Evolutionary conservation across 768 basidiomycete genomes (phyloP).

Genomic region (Postia placenta): DNA sequence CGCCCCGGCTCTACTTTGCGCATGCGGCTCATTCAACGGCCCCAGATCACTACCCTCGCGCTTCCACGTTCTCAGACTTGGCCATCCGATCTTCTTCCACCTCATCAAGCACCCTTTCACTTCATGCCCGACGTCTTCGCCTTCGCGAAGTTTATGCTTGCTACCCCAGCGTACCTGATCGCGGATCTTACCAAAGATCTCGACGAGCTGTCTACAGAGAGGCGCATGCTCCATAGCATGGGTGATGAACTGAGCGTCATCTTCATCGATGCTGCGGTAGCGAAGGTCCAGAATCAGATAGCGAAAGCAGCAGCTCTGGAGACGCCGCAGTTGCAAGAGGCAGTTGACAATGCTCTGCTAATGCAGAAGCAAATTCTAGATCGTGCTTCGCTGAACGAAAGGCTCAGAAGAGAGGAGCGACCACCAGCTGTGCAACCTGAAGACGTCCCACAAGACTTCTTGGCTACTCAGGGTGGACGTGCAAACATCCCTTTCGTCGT

Average conservation of each 20-base stretch:
- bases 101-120: conserved; percentile 92
- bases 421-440: conserved; percentile 10
- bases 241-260: conserved; percentile 71
- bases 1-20: conserved; percentile 55
- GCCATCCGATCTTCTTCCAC: conserved; percentile 89
- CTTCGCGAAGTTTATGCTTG: conserved; percentile 95
- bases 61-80: conserved; percentile 88
- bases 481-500: conserved; percentile 10
- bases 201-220: conserved; percentile 66
- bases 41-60: conserved; percentile 91
- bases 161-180: conserved; percentile 80
- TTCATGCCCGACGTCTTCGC: conserved; percentile 88
- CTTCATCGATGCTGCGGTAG: conserved; percentile 77
- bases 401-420: conserved; percentile 20
- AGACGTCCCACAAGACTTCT: conserved; percentile 56
- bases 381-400: conserved; percentile 17
- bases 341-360: conserved; percentile 57
- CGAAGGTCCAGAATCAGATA: conserved; percentile 74
- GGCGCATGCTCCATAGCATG: conserved; percentile 54
- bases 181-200: conserved; percentile 68
- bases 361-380: conserved; percentile 50
- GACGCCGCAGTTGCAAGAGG: conserved; percentile 53
- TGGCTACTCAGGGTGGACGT: conserved; percentile 46
- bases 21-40: conserved; percentile 89
- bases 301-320: conserved; percentile 75